A percentile compares a stretch with the other conserved stretches of the same genome.
These are phyloP conservation scores for Casuarina cunninghamiana DNA, from an alignment of 306 rosid genomes.

Conservation along the genomic window DNA sequence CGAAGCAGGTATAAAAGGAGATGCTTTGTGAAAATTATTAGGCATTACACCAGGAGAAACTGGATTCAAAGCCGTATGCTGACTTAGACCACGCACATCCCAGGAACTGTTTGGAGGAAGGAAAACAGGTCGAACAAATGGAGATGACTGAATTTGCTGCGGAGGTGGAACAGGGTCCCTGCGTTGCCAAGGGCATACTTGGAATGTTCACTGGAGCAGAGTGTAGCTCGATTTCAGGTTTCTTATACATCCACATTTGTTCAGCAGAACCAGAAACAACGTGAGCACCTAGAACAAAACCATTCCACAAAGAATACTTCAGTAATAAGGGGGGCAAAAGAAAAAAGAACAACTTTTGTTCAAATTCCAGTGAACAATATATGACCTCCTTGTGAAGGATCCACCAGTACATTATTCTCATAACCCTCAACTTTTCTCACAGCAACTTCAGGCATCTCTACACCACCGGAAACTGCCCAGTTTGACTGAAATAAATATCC, in stretches of 20 bases:
- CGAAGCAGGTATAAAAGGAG: conserved; percentile 82
- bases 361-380: neutral
- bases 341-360: neutral
- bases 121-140: conserved; percentile 60
- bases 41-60: conserved; percentile 51
- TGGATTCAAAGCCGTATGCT: conserved; percentile 59
- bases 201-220: conserved; percentile 56
- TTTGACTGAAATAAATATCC: conserved; percentile 66
- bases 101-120: conserved; percentile 79
- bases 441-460: conserved; percentile 66
- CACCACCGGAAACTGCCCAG: conserved; percentile 60
- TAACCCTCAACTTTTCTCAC: conserved; percentile 57
- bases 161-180: conserved; percentile 76
- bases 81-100: conserved; percentile 70
- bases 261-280: conserved; percentile 31
- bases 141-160: conserved; percentile 67
- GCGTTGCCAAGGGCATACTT: conserved; percentile 46
- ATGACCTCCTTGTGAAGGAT: conserved; percentile 82
- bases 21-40: conserved; percentile 53
- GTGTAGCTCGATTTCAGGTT: conserved; percentile 44
- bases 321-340: neutral
- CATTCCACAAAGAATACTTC: conserved; percentile 26
- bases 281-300: conserved; percentile 29
- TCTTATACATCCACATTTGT: conserved; percentile 35
- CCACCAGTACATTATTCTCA: conserved; percentile 47